These are phyloP conservation scores for Escallonia herrerae DNA, from an alignment of 129 eudicot species.

Conservation along the genomic window DNA sequence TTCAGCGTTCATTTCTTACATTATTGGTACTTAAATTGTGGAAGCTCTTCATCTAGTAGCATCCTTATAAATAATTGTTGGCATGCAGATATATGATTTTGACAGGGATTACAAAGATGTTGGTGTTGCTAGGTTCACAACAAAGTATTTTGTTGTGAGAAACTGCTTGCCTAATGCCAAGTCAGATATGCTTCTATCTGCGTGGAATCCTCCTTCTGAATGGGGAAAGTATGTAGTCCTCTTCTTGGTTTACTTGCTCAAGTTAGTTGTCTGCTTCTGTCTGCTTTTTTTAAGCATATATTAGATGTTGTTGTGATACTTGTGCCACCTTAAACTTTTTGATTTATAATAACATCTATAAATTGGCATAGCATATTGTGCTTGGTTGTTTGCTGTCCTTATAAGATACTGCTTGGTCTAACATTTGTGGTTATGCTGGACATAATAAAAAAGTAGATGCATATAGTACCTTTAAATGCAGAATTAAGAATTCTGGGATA, in stretches of 20 bases:
- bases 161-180: constrained; percentile 92
- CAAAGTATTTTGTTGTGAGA: constrained; percentile 85
- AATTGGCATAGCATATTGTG: no score
- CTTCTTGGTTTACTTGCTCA: constrained; percentile 1
- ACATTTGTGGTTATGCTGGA: no score
- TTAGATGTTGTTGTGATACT: constrained; percentile 5
- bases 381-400: no score
- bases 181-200: constrained; percentile 90
- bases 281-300: constrained; percentile 1
- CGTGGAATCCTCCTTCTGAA: constrained; percentile 98
- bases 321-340: background rate
- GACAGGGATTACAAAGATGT: constrained; percentile 93
- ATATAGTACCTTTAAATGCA: no score
- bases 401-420: no score
- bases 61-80: constrained; percentile 14
- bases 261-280: background rate
- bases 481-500: no score
- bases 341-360: no score
- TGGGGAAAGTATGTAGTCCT: constrained; percentile 87
- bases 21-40: background rate
- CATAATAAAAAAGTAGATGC: no score
- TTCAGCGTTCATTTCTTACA: no score
- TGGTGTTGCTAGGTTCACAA: constrained; percentile 91
- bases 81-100: constrained; percentile 86
- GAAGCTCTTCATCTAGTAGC: background rate